phyloP scores from a whole-genome alignment of 805 yeast species.

The Candida silvatica region DNA sequence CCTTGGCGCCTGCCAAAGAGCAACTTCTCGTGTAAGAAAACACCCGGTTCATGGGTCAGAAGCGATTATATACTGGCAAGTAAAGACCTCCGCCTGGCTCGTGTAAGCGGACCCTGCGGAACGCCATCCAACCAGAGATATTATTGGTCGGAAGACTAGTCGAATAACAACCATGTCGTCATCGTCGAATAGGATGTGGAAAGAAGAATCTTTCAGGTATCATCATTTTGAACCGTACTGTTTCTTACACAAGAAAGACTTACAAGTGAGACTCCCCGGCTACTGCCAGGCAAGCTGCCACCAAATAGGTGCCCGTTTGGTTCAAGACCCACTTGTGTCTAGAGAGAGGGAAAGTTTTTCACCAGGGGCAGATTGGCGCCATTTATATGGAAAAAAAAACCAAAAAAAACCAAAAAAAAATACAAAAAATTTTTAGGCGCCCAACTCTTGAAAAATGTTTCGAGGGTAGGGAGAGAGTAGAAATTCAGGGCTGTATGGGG shows the following conservation, averaged over 20 bases:
- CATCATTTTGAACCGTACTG: slow-evolving; percentile 18
- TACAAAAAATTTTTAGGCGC: no score
- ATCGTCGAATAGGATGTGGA: slow-evolving; percentile 91
- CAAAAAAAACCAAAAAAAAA: no score
- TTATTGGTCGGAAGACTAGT: slow-evolving; percentile 23
- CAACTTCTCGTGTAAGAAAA: no score
- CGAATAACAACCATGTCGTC: slow-evolving; percentile 75
- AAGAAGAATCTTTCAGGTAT: slow-evolving; percentile 58
- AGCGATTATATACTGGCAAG: slow-evolving; percentile 77
- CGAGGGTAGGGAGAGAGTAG: no score
- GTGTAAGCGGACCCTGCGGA: slow-evolving; percentile 21
- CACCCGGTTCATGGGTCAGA: slow-evolving; percentile 48
- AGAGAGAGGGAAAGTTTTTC: not conserved
- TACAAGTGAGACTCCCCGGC: not conserved
- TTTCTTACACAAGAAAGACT: not conserved
- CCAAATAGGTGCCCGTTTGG: no score
- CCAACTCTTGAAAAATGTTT: no score
- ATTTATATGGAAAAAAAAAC: not conserved
- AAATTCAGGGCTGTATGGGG: no score
- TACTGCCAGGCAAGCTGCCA: no score
- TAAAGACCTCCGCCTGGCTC: slow-evolving; percentile 45
- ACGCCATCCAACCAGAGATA: slow-evolving; percentile 22
- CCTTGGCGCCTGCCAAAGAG: no score
- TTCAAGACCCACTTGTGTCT: not conserved
- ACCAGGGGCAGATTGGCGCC: no score